phyloP scores from a whole-genome alignment of 805 yeast genomes.

The Pichia occidentalis region DNA sequence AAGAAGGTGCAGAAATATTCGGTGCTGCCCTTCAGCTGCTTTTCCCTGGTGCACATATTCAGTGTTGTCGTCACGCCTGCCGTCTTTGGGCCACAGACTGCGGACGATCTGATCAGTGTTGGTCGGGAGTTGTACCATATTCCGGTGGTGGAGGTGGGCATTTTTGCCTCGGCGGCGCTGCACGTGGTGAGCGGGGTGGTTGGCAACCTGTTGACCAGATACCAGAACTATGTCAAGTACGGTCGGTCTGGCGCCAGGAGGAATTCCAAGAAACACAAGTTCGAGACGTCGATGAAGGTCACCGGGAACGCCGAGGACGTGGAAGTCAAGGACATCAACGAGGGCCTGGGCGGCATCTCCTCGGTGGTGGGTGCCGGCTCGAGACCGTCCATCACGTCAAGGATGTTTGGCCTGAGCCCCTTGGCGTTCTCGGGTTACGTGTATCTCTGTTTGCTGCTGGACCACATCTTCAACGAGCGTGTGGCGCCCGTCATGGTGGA shows the following conservation, averaged over 20 bases:
- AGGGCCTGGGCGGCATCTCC: conserved; percentile 58
- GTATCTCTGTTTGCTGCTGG: conserved; percentile 36
- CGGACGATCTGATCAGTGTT: conserved; percentile 51
- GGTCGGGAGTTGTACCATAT: conserved; percentile 57
- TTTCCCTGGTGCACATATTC: conserved; percentile 50
- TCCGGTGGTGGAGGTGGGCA: conserved; percentile 40
- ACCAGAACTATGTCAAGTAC: conserved; percentile 25
- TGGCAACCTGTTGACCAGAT: conserved; percentile 32
- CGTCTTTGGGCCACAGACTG: conserved; percentile 35
- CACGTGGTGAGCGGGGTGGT: conserved; percentile 53
- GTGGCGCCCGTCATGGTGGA: conserved; percentile 46
- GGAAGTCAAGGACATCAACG: conserved; percentile 32
- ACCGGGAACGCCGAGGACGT: conserved; percentile 15
- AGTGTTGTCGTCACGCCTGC: conserved; percentile 51
- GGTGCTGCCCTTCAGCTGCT: conserved; percentile 49
- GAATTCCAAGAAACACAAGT: conserved; percentile 1
- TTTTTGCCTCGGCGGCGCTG: conserved; percentile 40
- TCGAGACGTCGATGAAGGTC: conserved; percentile 10
- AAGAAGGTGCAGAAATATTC: conserved; percentile 47
- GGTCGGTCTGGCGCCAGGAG: conserved; percentile 14
- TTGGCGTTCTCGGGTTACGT: conserved; percentile 54
- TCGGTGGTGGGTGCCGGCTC: conserved; percentile 51
- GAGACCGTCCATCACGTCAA: conserved; percentile 38
- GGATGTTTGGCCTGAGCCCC: conserved; percentile 47
- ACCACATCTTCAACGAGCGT: conserved; percentile 45